These are phyloP conservation scores for Trifolium dubium DNA, from an alignment of 306 rosid genomes.

Conservation along the genomic window DNA sequence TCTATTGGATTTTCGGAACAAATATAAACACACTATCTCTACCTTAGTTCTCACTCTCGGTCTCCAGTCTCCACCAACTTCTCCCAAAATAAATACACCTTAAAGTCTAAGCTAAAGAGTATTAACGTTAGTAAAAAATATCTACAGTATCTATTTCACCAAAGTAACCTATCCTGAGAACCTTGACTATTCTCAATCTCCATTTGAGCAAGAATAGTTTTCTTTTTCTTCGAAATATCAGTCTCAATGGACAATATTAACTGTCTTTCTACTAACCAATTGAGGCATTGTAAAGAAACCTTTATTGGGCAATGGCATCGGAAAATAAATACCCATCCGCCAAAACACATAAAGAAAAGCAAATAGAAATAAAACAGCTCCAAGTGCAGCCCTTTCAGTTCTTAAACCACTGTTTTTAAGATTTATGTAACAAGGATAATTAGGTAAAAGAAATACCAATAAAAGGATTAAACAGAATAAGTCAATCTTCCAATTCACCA, in stretches of 20 bases:
- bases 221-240: too few species aligned
- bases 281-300: constrained; percentile 98
- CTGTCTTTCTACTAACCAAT: constrained; percentile 90
- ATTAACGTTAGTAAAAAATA: too few species aligned
- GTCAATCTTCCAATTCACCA: constrained; percentile 92
- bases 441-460: constrained; percentile 85
- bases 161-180: constrained; percentile 67
- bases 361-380: constrained; percentile 71
- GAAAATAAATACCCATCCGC: constrained; percentile 98
- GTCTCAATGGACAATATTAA: constrained; percentile 82
- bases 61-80: too few species aligned
- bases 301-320: constrained; percentile 90
- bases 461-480: constrained; percentile 76
- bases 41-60: too few species aligned
- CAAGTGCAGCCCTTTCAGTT: constrained; percentile 85
- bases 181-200: constrained; percentile 78
- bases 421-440: constrained; percentile 91
- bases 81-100: too few species aligned
- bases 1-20: too few species aligned
- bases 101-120: too few species aligned
- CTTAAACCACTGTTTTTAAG: constrained; percentile 72
- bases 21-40: too few species aligned
- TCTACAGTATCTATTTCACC: too few species aligned
- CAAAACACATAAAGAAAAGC: constrained; percentile 92
- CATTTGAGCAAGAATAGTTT: too few species aligned